Evolutionary conservation across 2,329 filamentous ascomycete species (phyloP), one percentile per base, ranked within the genome.

Genomic region (Neopestalotiopsis sp.): DNA sequence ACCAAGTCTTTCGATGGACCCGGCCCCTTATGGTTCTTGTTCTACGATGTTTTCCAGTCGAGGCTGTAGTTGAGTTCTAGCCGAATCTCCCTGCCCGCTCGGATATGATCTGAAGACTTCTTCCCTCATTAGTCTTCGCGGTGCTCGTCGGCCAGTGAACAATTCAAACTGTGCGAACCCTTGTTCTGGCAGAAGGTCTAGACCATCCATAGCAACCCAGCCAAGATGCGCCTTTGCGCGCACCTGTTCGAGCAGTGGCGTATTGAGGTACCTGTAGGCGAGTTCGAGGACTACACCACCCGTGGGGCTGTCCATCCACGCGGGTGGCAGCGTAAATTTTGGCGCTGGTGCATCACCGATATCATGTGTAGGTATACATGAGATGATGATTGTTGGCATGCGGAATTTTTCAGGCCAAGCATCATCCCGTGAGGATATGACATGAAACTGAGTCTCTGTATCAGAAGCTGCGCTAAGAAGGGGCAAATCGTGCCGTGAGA

Each of bases 101-200:
- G 80, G 80, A 67, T 85, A 85, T 1, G 84, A 81, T 65, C 78
- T 77, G 68, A 86, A 80, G 13, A 92, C 89, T 73, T 90, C 90
- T 57, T 88, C 83, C 70, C 91, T 86, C 92, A 95, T 95, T 49
- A 92, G 78, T 59, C 88, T 82, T 32, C 92, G 86, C 7, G 91
- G 91, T 10, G 91, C 91, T 73, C 90, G 86, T 65, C 91, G 84
- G 0, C 92, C 92, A 0, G 92, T 94, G 77, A 95, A 94, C 2
- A 95, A 80, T 79, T 95, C 93, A 75, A 95, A 95, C 74, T 95
- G 92, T 1, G 92, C 92, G 79, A 93, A 93, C 0, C 91, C 93
- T 76, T 95, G 92, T 77, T 95, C 93, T 0, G 91, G 91, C 14
- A 95, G 79, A 61, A 94, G 85, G 73, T 95, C 92, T 13, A 95